phyloP scores from a whole-genome alignment of 106 monocot species.

The Allium cepa region DNA sequence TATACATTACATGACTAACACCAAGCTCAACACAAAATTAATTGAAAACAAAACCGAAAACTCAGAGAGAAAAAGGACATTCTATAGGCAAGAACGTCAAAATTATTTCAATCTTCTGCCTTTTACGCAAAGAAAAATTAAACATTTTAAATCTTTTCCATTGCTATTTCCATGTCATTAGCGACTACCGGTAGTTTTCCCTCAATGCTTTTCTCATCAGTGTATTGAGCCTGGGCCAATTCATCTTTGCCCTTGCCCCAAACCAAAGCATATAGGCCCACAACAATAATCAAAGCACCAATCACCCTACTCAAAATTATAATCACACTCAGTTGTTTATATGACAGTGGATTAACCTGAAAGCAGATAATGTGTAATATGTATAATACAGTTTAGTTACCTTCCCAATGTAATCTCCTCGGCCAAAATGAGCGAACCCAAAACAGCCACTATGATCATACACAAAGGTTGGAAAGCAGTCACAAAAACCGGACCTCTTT shows the following conservation, averaged over 20 bases:
- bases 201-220: neutral
- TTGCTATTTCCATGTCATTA: too few species aligned
- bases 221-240: neutral
- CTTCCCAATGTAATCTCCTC: slow-evolving; percentile 12
- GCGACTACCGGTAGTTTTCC: too few species aligned
- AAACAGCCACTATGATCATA: slow-evolving; percentile 8
- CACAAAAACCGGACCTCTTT: slow-evolving; percentile 16
- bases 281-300: slow-evolving; percentile 5
- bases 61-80: too few species aligned
- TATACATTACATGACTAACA: too few species aligned
- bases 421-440: slow-evolving; percentile 11
- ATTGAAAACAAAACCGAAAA: too few species aligned
- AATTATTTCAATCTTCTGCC: too few species aligned
- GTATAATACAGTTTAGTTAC: neutral
- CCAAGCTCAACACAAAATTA: too few species aligned
- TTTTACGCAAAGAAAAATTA: too few species aligned
- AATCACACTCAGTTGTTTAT: too few species aligned
- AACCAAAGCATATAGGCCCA: slow-evolving; percentile 5
- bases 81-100: too few species aligned
- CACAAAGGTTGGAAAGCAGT: slow-evolving; percentile 16
- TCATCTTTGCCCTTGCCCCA: slow-evolving; percentile 12
- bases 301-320: slow-evolving; percentile 1
- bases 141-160: too few species aligned
- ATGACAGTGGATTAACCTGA: neutral
- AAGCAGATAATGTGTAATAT: neutral